Evolutionary conservation across 2,329 filamentous ascomycete species (phyloP).

Genomic region (Penicillium sp.): DNA sequence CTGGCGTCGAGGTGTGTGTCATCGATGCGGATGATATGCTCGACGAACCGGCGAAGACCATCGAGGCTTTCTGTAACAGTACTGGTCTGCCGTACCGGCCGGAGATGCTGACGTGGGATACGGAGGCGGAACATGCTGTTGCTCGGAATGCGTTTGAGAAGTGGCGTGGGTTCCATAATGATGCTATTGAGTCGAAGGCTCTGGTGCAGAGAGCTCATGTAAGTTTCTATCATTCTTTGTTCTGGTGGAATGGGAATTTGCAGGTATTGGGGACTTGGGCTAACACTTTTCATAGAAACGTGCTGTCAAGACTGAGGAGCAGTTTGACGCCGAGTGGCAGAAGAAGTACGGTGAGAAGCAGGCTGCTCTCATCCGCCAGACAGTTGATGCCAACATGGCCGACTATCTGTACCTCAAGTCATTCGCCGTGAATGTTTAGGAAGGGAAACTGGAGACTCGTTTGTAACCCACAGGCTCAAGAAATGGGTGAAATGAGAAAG

Average conservation of each 20-base stretch:
- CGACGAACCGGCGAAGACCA: conserved; percentile 73
- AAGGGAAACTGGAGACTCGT: not conserved
- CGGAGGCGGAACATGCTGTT: conserved; percentile 66
- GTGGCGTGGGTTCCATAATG: conserved; percentile 96
- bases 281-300: conserved; percentile 17
- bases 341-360: conserved; percentile 61
- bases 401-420: conserved; percentile 67
- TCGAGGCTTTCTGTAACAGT: conserved; percentile 77
- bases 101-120: conserved; percentile 82
- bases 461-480: not conserved
- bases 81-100: conserved; percentile 74
- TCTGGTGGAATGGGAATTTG: not conserved
- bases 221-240: conserved; percentile 22
- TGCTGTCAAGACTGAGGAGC: conserved; percentile 49
- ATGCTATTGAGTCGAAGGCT: conserved; percentile 79
- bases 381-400: conserved; percentile 59
- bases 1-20: conserved; percentile 68
- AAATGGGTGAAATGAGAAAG: not conserved
- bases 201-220: conserved; percentile 61
- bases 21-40: conserved; percentile 93
- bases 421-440: conserved; percentile 57
- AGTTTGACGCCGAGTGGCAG: conserved; percentile 60
- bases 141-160: conserved; percentile 84
- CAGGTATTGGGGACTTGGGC: not conserved
- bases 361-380: conserved; percentile 59